phyloP scores from a whole-genome alignment of 1,284 basidiomycete species.

The Peniophora sp. region DNA sequence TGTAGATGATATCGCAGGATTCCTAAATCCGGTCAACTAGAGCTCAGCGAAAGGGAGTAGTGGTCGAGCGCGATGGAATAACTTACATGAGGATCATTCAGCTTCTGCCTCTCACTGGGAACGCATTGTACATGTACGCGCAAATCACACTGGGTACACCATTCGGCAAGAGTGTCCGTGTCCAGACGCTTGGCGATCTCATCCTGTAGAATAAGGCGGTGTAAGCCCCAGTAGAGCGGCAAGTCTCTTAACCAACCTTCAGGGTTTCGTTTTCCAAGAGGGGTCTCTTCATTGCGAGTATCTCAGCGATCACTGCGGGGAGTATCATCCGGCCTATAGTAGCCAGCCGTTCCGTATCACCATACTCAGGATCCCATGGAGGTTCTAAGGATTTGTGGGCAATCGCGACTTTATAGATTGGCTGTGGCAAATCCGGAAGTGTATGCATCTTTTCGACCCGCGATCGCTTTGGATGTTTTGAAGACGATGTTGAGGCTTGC shows the following conservation, averaged over 20 bases:
- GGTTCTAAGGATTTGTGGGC: constrained; percentile 58
- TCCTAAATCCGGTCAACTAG: constrained; percentile 33
- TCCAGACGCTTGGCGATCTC: constrained; percentile 30
- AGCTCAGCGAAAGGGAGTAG: constrained; percentile 3
- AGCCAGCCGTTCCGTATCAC: constrained; percentile 52
- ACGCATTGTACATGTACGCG: constrained; percentile 51
- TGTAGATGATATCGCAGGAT: constrained; percentile 46
- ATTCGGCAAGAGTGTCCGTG: constrained; percentile 38
- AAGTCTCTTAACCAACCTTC: constrained; percentile 28
- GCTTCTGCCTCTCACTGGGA: constrained; percentile 23
- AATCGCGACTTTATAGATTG: constrained; percentile 55
- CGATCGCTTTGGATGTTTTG: constrained; percentile 15
- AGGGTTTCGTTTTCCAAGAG: constrained; percentile 40
- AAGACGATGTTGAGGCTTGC: neutral
- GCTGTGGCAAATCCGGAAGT: constrained; percentile 36
- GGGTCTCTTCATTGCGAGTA: constrained; percentile 48
- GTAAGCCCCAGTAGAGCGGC: too few relatives aligned
- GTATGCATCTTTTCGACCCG: constrained; percentile 25
- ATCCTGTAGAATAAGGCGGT: constrained; percentile 19
- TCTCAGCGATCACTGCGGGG: constrained; percentile 38
- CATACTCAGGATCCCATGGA: constrained; percentile 34
- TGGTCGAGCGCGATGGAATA: neutral
- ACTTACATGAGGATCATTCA: constrained; percentile 5
- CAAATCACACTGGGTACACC: constrained; percentile 51
- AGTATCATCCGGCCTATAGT: constrained; percentile 46